Percentiles rank a stretch among this genome's conserved stretches.
phyloP scores from a whole-genome alignment of 768 basidiomycete species.

The Lactarius pseudohatsudake region DNA sequence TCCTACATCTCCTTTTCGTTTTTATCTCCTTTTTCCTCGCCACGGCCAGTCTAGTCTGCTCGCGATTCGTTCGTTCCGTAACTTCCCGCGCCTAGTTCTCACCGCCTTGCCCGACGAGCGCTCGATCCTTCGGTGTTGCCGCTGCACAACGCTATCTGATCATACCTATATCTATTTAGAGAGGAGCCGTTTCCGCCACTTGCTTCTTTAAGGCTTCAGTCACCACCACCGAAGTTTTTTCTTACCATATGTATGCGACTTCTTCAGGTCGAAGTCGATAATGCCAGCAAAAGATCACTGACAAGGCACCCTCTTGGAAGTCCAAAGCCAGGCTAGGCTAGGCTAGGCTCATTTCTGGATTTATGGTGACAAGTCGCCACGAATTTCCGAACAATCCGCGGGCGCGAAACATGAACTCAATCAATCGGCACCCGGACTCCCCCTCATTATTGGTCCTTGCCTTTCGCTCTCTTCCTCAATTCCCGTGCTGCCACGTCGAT shows the following conservation, averaged over 20 bases:
- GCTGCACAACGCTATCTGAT: conserved; percentile 18
- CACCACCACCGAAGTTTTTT: background rate
- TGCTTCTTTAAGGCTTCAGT: conserved; percentile 2
- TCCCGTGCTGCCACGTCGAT: conserved; percentile 38
- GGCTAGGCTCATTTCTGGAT: conserved; percentile 9
- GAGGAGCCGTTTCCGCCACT: conserved; percentile 2
- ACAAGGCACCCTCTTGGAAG: background rate
- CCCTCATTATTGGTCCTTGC: conserved; percentile 36
- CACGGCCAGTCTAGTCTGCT: background rate
- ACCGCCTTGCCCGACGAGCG: background rate
- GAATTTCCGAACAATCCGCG: conserved; percentile 16
- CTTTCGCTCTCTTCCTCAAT: conserved; percentile 34
- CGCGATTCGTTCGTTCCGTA: background rate
- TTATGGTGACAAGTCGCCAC: conserved; percentile 10
- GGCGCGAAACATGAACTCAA: background rate
- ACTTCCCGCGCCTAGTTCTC: background rate
- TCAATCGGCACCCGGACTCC: background rate
- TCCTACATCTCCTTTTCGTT: background rate
- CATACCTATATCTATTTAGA: background rate
- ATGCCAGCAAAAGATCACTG: background rate
- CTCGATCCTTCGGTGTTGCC: background rate
- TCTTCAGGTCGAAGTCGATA: conserved; percentile 14
- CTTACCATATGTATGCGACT: background rate
- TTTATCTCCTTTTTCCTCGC: background rate
- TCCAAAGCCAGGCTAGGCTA: conserved; percentile 1